Evolutionary conservation across 2,329 filamentous ascomycete species (phyloP).

Genomic region (Intubia oerlemansii): DNA sequence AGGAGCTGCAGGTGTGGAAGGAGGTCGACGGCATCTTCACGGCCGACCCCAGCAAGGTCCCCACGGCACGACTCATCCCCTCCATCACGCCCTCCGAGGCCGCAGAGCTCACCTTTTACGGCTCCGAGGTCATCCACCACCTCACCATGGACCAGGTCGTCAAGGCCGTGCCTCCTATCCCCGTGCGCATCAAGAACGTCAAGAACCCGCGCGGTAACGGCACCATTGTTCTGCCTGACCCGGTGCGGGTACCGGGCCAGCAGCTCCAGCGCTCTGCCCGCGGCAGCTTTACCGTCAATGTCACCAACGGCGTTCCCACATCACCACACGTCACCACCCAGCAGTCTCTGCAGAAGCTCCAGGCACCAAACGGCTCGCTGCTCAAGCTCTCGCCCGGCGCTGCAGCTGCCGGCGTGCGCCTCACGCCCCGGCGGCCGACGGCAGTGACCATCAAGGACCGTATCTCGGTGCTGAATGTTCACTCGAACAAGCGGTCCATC

Average conservation of each 20-base stretch:
- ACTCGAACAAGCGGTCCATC: slow-evolving; percentile 90
- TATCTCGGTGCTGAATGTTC: slow-evolving; percentile 92
- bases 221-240: slow-evolving; percentile 67
- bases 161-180: slow-evolving; percentile 56
- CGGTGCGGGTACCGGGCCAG: slow-evolving; percentile 28
- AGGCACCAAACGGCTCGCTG: not conserved
- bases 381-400: not conserved
- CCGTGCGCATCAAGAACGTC: slow-evolving; percentile 80
- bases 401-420: slow-evolving; percentile 16
- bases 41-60: slow-evolving; percentile 65
- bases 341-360: too few relatives aligned
- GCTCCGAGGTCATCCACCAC: slow-evolving; percentile 93
- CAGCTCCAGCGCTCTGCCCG: slow-evolving; percentile 25
- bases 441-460: slow-evolving; percentile 95
- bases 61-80: slow-evolving; percentile 72
- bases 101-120: slow-evolving; percentile 85
- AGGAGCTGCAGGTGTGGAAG: slow-evolving; percentile 95
- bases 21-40: slow-evolving; percentile 54
- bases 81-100: slow-evolving; percentile 88
- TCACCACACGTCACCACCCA: too few relatives aligned
- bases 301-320: too few relatives aligned
- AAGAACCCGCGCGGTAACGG: slow-evolving; percentile 65
- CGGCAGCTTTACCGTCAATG: slow-evolving; percentile 2
- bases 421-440: slow-evolving; percentile 53
- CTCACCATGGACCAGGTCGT: slow-evolving; percentile 96